Evolutionary conservation across 2,329 filamentous ascomycete genomes (phyloP).

Genomic region (Thielaviopsis euricoi): DNA sequence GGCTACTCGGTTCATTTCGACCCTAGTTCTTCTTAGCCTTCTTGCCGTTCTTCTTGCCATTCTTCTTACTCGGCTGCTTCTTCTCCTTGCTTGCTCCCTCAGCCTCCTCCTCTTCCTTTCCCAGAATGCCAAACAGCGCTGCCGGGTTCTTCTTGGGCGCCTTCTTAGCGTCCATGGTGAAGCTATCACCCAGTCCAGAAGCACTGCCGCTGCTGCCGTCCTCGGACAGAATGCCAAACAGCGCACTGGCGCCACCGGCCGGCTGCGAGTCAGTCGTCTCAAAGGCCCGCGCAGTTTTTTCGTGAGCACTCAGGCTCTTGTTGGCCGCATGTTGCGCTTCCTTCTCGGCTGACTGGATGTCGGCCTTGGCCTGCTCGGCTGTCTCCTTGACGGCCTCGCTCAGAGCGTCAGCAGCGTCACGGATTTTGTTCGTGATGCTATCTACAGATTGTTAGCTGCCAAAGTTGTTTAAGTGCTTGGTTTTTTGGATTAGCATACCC

Average conservation of each 20-base stretch:
- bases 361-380: background rate
- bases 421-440: slow-evolving; percentile 3
- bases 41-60: slow-evolving; percentile 6
- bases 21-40: slow-evolving; percentile 5
- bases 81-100: background rate
- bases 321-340: background rate
- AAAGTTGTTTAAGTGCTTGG: too few relatives aligned
- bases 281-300: background rate
- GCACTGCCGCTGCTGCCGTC: background rate
- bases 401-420: background rate
- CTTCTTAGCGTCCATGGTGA: background rate
- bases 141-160: background rate
- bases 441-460: background rate
- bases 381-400: slow-evolving; percentile 5
- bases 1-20: too few relatives aligned
- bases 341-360: background rate
- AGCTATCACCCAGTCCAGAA: background rate
- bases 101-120: background rate
- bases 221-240: slow-evolving; percentile 5
- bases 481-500: background rate
- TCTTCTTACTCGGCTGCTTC: background rate
- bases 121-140: slow-evolving; percentile 6
- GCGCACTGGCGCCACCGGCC: background rate
- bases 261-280: background rate
- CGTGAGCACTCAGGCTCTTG: background rate